phyloP scores from a whole-genome alignment of 2,329 filamentous ascomycete genomes.

The Microcyclosporella mali region DNA sequence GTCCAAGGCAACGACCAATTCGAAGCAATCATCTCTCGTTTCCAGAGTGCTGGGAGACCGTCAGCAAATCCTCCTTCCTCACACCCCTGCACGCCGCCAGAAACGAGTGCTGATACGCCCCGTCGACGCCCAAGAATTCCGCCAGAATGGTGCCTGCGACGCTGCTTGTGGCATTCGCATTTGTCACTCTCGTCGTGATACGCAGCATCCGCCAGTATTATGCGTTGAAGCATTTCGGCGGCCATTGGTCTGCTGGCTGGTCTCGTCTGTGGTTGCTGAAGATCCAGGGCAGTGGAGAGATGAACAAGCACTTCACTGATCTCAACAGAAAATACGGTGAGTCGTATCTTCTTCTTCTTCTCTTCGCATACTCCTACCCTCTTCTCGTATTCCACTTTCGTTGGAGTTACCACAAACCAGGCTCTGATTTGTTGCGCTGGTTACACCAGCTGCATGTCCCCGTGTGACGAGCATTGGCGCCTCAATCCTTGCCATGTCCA shows the following conservation, averaged over 20 bases:
- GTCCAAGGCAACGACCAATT: conserved; percentile 3
- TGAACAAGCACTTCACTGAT: conserved; percentile 34
- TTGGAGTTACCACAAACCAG: conserved; percentile 2
- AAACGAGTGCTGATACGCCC: conserved; percentile 8
- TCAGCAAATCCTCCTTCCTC: conserved; percentile 2
- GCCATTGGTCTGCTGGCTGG: conserved; percentile 35
- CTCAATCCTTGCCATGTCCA: background rate
- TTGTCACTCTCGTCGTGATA: conserved; percentile 19
- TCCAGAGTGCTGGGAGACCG: conserved; percentile 13
- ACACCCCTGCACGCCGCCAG: conserved; percentile 19
- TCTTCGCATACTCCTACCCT: conserved; percentile 2
- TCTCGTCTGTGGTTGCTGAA: conserved; percentile 35
- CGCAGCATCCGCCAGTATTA: conserved; percentile 28
- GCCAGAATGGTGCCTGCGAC: conserved; percentile 21
- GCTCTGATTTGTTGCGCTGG: conserved; percentile 9
- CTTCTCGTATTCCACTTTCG: conserved; percentile 1
- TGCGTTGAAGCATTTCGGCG: conserved; percentile 32
- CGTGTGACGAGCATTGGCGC: conserved; percentile 1
- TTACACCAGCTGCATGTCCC: conserved; percentile 8
- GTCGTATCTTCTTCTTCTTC: conserved; percentile 8
- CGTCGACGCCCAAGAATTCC: conserved; percentile 9
- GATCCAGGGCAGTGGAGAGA: conserved; percentile 32
- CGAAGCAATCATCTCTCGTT: conserved; percentile 14
- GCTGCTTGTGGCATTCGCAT: conserved; percentile 20
- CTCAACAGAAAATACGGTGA: conserved; percentile 35